phyloP scores from a whole-genome alignment of 1,139 yeast species.

The Geotrichum cucujoidarum region DNA sequence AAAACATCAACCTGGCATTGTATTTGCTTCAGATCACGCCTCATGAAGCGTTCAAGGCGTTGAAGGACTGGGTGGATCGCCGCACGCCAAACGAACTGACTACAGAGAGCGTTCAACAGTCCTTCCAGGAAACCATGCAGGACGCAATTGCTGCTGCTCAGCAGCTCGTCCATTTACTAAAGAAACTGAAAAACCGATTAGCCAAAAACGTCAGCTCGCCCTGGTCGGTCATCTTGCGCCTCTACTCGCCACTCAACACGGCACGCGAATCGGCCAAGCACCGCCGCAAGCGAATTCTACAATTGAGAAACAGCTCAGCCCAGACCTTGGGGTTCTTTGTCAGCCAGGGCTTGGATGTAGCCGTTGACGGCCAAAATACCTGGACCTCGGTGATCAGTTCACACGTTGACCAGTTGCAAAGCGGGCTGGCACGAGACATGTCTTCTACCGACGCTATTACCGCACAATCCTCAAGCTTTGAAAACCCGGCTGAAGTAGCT shows the following conservation, averaged over 20 bases:
- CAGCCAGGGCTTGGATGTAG: conserved; percentile 1
- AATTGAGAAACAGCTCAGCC: conserved; percentile 22
- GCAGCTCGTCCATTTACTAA: neutral
- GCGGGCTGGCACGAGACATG: neutral
- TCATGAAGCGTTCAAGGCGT: neutral
- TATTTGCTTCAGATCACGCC: conserved; percentile 14
- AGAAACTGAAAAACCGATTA: conserved; percentile 1
- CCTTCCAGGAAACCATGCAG: neutral
- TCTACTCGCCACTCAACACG: conserved; percentile 15
- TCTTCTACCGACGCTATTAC: neutral
- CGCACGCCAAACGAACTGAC: neutral
- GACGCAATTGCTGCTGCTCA: neutral
- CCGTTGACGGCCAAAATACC: neutral
- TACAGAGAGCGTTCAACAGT: neutral
- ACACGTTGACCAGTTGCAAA: neutral
- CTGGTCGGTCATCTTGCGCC: conserved; percentile 8
- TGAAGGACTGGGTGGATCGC: neutral
- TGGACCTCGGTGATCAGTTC: conserved; percentile 2
- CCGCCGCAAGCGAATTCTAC: conserved; percentile 12
- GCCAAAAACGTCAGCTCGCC: conserved; percentile 10
- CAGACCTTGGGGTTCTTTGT: conserved; percentile 13
- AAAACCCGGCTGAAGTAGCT: conserved; percentile 2
- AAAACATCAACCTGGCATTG: conserved; percentile 1
- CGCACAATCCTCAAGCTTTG: neutral
- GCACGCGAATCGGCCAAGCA: conserved; percentile 8